Evolutionary conservation across 768 basidiomycete genomes (phyloP), one percentile per base, ranked within the genome.

Genomic region (Amanita rimosa): DNA sequence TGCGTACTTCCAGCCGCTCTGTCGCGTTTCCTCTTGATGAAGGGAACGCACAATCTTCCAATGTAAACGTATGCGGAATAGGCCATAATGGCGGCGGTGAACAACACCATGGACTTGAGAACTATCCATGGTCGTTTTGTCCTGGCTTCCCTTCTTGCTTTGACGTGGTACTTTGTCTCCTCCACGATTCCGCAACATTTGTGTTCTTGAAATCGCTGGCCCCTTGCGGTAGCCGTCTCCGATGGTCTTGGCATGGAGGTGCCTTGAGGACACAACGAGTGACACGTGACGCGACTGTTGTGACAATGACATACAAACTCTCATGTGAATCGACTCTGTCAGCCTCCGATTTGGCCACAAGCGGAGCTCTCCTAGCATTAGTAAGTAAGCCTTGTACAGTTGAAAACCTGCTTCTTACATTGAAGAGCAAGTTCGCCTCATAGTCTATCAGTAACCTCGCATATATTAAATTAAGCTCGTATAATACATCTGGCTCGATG

Each of bases 51-150:
- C 6, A 92, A 71, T 47, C 81, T 65, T 0, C 73, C 85, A 21
- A 87, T 72, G 59, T 90, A 90, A 2, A 92, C 90, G 60, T 94
- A 95, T 21, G 63, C 69, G 3, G 81, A 59, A 63, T 90, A 92
- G 1, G 64, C 79, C 52, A 81, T 73, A 50, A 92, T 67, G 0
- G 68, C 82, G 17, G 75, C 13, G 0, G 79, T 74, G 2, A 92
- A 44, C 3, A 64, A 71, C 22, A 91, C 69, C 57, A 80, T 69
- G 31, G 86, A 55, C 68, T 92, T 92, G 62, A 73, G 76, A 21
- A 76, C 70, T 44, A 85, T 65, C 86, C 86, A 90, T 48, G 86
- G 82, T 52, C 78, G 75, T 52, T 67, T 74, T 6, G 62, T 62
- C 43, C 69, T 58, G n/a, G 62, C 61, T 19, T 67, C 68, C 21